Evolutionary conservation across 768 basidiomycete genomes (phyloP).

Genomic region (Fistulinella prunicolor): DNA sequence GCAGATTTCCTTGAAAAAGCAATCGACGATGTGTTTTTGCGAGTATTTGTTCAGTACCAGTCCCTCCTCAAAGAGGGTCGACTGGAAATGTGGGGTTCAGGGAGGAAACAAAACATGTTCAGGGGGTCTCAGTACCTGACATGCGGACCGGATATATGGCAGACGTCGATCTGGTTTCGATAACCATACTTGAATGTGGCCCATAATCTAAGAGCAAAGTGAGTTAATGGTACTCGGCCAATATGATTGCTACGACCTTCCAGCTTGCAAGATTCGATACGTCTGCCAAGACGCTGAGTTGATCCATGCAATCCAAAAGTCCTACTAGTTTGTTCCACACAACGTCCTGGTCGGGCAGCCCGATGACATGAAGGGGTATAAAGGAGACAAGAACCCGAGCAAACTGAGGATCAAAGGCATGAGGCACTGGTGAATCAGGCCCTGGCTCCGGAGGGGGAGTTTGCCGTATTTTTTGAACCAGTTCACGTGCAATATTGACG

Average conservation of each 20-base stretch:
- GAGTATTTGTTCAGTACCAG: slow-evolving; percentile 51
- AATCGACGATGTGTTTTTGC: slow-evolving; percentile 55
- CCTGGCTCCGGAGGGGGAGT: slow-evolving; percentile 37
- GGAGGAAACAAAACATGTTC: neutral
- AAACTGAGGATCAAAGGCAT: slow-evolving; percentile 65
- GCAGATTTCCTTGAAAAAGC: slow-evolving; percentile 61
- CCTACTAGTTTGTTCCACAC: slow-evolving; percentile 51
- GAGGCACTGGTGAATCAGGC: slow-evolving; percentile 45
- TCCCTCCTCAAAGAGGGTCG: slow-evolving; percentile 54
- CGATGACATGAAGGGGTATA: slow-evolving; percentile 64
- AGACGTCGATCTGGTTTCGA: slow-evolving; percentile 38
- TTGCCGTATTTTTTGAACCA: slow-evolving; percentile 12
- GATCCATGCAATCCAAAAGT: slow-evolving; percentile 56
- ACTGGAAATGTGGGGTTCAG: slow-evolving; percentile 36
- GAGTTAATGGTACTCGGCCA: neutral
- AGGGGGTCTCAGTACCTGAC: slow-evolving; percentile 46
- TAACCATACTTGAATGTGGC: slow-evolving; percentile 49
- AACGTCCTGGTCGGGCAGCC: slow-evolving; percentile 44
- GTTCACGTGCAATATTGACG: slow-evolving; percentile 17
- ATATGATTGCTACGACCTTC: slow-evolving; percentile 45
- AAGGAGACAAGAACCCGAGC: slow-evolving; percentile 64
- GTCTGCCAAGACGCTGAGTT: slow-evolving; percentile 45
- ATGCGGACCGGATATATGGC: slow-evolving; percentile 62
- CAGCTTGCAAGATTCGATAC: slow-evolving; percentile 51
- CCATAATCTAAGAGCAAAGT: slow-evolving; percentile 39